These are phyloP conservation scores for Didymella glomerata DNA, from an alignment of 2,329 filamentous ascomycete genomes.

Conservation along the genomic window DNA sequence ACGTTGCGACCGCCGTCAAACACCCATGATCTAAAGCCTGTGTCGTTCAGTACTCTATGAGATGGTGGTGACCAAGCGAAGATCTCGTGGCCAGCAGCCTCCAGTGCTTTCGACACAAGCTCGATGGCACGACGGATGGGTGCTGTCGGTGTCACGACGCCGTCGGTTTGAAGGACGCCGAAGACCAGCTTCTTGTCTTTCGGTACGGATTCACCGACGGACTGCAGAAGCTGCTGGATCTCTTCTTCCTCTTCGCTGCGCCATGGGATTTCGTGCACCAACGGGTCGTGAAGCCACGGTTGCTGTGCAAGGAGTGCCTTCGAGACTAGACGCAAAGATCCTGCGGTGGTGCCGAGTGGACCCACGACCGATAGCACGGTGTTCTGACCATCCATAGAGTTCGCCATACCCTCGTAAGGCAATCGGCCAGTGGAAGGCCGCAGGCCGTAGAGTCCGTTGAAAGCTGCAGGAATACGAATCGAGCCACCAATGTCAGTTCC, in stretches of 20 bases:
- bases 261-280: conserved; percentile 72
- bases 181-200: conserved; percentile 38
- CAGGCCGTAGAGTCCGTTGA: conserved; percentile 65
- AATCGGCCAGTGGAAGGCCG: conserved; percentile 63
- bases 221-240: conserved; percentile 48
- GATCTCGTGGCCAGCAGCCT: conserved; percentile 41
- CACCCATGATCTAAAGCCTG: conserved; percentile 37
- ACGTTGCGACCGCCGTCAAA: conserved; percentile 47
- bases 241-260: conserved; percentile 55
- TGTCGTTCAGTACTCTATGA: conserved; percentile 34
- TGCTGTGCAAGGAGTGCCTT: conserved; percentile 64
- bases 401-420: conserved; percentile 59
- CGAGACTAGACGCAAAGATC: conserved; percentile 64
- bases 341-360: conserved; percentile 65
- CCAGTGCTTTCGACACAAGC: conserved; percentile 33
- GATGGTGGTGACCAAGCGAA: conserved; percentile 41
- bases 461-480: conserved; percentile 66
- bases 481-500: conserved; percentile 67
- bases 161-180: conserved; percentile 46
- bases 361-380: conserved; percentile 70
- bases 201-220: conserved; percentile 5
- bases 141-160: conserved; percentile 46
- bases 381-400: conserved; percentile 71
- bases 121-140: conserved; percentile 49
- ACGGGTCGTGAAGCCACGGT: conserved; percentile 73